Evolutionary conservation across 192 early-diverging fungal species (phyloP).

Genomic region (Entomortierella lignicola): DNA sequence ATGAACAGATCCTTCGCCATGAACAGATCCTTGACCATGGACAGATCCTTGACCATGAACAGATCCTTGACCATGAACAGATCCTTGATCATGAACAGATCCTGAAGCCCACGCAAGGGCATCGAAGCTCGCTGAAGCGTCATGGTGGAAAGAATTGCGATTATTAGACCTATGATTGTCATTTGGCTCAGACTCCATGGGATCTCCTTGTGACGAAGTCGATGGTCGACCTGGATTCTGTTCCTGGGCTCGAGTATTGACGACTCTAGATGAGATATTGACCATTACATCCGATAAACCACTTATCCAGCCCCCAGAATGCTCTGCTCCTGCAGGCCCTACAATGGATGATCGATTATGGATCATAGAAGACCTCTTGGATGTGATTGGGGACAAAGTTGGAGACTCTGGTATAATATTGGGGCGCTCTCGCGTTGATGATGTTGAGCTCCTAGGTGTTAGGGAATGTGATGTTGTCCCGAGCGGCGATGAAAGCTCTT

Average conservation of each 20-base stretch:
- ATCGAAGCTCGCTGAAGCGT: slow-evolving; percentile 1
- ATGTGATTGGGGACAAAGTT: slow-evolving; percentile 4
- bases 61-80: slow-evolving; percentile 30
- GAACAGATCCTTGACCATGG: slow-evolving; percentile 23
- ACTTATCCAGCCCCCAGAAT: slow-evolving; percentile 31
- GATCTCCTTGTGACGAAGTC: not conserved
- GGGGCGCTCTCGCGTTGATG: slow-evolving; percentile 11
- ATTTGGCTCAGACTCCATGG: slow-evolving; percentile 8
- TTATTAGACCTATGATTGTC: slow-evolving; percentile 7
- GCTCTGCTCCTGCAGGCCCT: slow-evolving; percentile 15
- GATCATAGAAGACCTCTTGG: slow-evolving; percentile 18
- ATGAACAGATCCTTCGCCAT: too few relatives aligned
- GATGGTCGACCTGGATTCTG: not conserved
- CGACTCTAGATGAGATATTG: slow-evolving; percentile 41
- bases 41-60: slow-evolving; percentile 15
- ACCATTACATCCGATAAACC: slow-evolving; percentile 40
- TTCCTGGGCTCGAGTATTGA: slow-evolving; percentile 42
- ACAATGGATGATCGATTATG: slow-evolving; percentile 36
- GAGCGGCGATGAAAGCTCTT: not conserved
- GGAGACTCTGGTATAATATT: slow-evolving; percentile 15
- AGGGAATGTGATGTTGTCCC: slow-evolving; percentile 8
- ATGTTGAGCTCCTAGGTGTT: slow-evolving; percentile 29
- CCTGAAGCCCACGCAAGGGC: slow-evolving; percentile 17
- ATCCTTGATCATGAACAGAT: slow-evolving; percentile 6
- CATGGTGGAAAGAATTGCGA: slow-evolving; percentile 1